Evolutionary conservation across 768 basidiomycete genomes (phyloP).

Genomic region (Mrakia hoshinonis): DNA sequence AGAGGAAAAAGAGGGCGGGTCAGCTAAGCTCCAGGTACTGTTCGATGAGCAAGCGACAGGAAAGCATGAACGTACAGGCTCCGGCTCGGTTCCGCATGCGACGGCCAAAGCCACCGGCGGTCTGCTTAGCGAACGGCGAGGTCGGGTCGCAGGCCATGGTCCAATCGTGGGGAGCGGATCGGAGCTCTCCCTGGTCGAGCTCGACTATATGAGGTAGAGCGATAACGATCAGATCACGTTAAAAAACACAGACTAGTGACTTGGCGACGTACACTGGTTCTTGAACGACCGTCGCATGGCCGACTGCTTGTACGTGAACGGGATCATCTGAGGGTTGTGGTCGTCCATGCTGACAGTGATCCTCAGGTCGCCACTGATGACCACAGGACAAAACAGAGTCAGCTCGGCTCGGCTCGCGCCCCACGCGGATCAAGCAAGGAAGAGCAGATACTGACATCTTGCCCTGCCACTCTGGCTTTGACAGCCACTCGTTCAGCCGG

Average conservation of each 20-base stretch:
- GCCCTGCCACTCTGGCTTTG: constrained; percentile 11
- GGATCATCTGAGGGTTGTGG: constrained; percentile 27
- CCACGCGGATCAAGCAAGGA: not conserved
- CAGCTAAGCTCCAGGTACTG: not conserved
- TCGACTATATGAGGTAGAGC: constrained; percentile 3
- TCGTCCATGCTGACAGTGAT: constrained; percentile 23
- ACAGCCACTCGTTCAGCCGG: constrained; percentile 7
- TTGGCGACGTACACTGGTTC: not conserved
- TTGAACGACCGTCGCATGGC: not conserved
- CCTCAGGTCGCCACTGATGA: constrained; percentile 5
- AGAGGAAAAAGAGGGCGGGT: not conserved
- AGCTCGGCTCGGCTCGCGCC: not conserved
- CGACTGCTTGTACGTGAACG: constrained; percentile 9
- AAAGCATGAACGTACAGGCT: not conserved
- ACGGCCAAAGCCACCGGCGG: constrained; percentile 12
- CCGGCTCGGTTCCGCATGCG: constrained; percentile 12
- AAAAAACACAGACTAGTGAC: not conserved
- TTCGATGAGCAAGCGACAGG: not conserved
- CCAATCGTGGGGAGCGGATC: constrained; percentile 2
- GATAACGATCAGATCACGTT: not conserved
- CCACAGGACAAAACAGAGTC: not conserved
- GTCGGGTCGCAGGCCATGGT: not conserved
- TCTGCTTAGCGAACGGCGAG: constrained; percentile 3
- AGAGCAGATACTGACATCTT: not conserved
- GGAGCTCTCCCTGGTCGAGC: constrained; percentile 19